Conservation (phyloP, 768 basidiomycete genomes). For the Trametes coccinea region DNA sequence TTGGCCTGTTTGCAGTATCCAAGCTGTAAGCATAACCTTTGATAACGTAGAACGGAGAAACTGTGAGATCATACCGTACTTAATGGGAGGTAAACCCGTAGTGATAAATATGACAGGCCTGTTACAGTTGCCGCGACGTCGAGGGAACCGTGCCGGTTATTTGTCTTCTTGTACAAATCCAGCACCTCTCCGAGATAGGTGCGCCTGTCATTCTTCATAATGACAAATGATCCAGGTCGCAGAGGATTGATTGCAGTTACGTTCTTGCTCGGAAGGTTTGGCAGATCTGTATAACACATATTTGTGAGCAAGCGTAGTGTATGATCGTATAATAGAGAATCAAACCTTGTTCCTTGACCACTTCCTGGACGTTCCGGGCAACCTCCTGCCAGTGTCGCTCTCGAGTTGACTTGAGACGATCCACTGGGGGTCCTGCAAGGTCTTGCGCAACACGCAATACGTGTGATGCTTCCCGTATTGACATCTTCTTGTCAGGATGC, state of each 20-base stretch:
- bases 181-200: slow-evolving; percentile 1
- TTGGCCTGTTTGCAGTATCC: not conserved
- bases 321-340: not conserved
- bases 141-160: not conserved
- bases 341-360: not conserved
- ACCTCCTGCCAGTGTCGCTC: not conserved
- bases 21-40: not conserved
- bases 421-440: not conserved
- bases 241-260: not conserved
- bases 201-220: not conserved
- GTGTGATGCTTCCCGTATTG: not conserved
- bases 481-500: not conserved
- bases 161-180: not conserved
- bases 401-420: not conserved
- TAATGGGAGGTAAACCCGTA: not conserved
- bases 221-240: not conserved
- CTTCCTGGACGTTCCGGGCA: not conserved
- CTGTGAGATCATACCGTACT: not conserved
- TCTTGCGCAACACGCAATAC: not conserved
- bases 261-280: not conserved
- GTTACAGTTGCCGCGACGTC: not conserved
- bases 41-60: not conserved
- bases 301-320: too few species aligned
- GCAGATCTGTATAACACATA: not conserved
- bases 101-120: slow-evolving; percentile 1